Percentiles rank a stretch among this genome's conserved stretches.
These are phyloP conservation scores for Scutellaria minor DNA, from an alignment of 257 asterid species.

Conservation along the genomic window DNA sequence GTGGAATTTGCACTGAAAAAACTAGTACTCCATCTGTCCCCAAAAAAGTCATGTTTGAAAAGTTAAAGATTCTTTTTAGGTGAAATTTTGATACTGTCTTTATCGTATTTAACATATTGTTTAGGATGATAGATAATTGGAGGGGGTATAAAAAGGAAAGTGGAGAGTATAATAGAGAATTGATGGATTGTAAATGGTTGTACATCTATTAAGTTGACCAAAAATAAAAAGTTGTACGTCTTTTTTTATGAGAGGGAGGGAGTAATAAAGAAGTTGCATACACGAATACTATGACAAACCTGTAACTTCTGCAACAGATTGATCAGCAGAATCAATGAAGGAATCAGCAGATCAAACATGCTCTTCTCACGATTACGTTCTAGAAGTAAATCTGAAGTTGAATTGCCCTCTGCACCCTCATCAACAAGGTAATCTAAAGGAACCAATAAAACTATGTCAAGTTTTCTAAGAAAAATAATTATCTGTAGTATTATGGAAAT, in stretches of 20 bases:
- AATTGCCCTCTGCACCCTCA: conserved; percentile 88
- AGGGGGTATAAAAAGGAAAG: too few species aligned
- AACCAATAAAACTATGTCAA: background rate
- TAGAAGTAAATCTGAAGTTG: conserved; percentile 87
- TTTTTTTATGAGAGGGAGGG: too few species aligned
- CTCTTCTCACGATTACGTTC: conserved; percentile 96
- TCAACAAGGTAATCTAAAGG: conserved; percentile 91
- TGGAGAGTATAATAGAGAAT: too few species aligned
- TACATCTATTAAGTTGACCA: too few species aligned
- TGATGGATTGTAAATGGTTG: too few species aligned
- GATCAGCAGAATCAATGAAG: conserved; percentile 76
- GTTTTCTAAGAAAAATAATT: background rate
- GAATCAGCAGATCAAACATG: conserved; percentile 81
- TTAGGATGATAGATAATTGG: too few species aligned
- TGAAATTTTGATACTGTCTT: too few species aligned
- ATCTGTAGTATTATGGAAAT: background rate
- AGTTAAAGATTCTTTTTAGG: too few species aligned
- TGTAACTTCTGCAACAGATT: conserved; percentile 84
- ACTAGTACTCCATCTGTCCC: background rate
- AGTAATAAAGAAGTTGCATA: background rate
- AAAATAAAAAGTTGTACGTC: too few species aligned
- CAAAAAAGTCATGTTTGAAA: too few species aligned
- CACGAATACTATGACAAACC: conserved; percentile 45
- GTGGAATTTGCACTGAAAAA: conserved; percentile 10
- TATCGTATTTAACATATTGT: too few species aligned